These are phyloP conservation scores for Dictyostelium purpureum DNA, from an alignment of 78 protist species.

Conservation along the genomic window DNA sequence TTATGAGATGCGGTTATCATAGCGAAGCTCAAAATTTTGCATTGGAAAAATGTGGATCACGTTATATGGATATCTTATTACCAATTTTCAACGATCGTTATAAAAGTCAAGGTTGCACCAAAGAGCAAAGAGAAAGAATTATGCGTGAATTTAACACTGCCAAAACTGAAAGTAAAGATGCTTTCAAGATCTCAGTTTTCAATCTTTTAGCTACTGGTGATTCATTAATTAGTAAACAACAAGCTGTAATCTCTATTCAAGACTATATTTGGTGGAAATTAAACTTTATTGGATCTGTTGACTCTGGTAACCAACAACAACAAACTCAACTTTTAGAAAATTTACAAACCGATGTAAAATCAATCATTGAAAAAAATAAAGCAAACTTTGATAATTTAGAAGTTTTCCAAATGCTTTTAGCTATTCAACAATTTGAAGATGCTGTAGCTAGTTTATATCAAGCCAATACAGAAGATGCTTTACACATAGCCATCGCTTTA, in stretches of 20 bases:
- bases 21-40: conserved; percentile 2
- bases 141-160: conserved; percentile 8
- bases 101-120: not conserved
- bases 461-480: conserved; percentile 18
- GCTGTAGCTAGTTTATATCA: conserved; percentile 24
- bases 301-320: not conserved
- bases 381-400: conserved; percentile 12
- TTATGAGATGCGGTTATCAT: conserved; percentile 20
- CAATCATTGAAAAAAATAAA: not conserved
- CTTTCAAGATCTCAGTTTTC: conserved; percentile 40
- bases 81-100: not conserved
- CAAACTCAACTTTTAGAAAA: not conserved
- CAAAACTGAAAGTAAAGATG: conserved; percentile 36
- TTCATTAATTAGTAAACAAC: conserved; percentile 8
- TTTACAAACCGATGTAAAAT: conserved; percentile 34
- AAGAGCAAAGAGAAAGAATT: conserved; percentile 16
- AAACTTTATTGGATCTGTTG: not conserved
- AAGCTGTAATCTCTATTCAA: conserved; percentile 32
- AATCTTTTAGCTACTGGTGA: conserved; percentile 20
- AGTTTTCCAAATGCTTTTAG: conserved; percentile 24
- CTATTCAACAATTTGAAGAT: conserved; percentile 38
- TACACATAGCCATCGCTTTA: conserved; percentile 49
- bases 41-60: not conserved
- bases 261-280: conserved; percentile 71
- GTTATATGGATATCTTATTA: not conserved